Evolutionary conservation across 2,329 filamentous ascomycete species (phyloP).

Genomic region (Cladosporium sp.): DNA sequence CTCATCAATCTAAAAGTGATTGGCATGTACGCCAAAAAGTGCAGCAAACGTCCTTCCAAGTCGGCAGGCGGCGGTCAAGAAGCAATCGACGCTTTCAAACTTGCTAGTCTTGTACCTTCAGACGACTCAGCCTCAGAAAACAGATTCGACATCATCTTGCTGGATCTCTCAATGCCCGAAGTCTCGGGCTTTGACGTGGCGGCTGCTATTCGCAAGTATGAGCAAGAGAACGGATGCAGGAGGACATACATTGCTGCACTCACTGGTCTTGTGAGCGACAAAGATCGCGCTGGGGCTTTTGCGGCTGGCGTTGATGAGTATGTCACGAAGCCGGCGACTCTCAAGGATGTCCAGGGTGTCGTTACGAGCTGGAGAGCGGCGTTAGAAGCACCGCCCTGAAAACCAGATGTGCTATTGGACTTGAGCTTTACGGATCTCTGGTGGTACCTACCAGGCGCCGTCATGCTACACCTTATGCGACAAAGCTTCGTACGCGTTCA

Average conservation of each 20-base stretch:
- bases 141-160: constrained; percentile 45
- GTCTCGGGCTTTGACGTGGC: constrained; percentile 30
- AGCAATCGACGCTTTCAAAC: constrained; percentile 45
- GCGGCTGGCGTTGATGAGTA: constrained; percentile 35
- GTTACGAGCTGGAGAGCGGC: constrained; percentile 1
- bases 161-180: constrained; percentile 39
- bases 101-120: constrained; percentile 2
- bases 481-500: no score
- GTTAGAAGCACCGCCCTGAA: background rate
- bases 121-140: constrained; percentile 22
- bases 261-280: constrained; percentile 25
- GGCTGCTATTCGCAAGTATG: constrained; percentile 24
- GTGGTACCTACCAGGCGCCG: no score
- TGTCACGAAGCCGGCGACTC: constrained; percentile 33
- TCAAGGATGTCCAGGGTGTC: constrained; percentile 11
- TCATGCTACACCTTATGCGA: no score
- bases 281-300: constrained; percentile 32
- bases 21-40: constrained; percentile 24
- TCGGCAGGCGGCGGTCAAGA: constrained; percentile 47
- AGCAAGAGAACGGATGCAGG: constrained; percentile 11
- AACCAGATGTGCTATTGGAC: no score
- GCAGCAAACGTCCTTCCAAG: constrained; percentile 38
- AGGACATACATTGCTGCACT: constrained; percentile 27
- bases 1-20: constrained; percentile 25
- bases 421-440: no score